These are phyloP conservation scores for Fusarium pseudoanthophilum DNA, from an alignment of 2,329 filamentous ascomycete genomes.

Conservation along the genomic window DNA sequence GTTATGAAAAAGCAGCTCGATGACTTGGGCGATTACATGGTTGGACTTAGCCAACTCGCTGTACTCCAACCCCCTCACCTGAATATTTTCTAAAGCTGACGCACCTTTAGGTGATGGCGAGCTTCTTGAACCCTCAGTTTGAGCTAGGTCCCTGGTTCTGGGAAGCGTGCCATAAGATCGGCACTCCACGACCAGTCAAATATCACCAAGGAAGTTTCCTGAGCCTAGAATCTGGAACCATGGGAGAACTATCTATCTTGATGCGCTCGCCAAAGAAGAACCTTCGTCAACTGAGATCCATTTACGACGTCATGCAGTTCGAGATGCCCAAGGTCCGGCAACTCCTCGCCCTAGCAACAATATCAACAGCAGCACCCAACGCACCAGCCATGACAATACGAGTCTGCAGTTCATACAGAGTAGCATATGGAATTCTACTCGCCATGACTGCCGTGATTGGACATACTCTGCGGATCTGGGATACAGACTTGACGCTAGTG, in stretches of 20 bases:
- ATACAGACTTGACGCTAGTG: not conserved
- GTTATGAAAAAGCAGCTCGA: conserved; percentile 10
- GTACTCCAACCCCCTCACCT: not conserved
- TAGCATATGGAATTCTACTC: conserved; percentile 27
- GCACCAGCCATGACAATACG: not conserved
- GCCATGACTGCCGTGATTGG: conserved; percentile 23
- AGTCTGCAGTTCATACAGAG: conserved; percentile 5
- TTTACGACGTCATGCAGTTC: conserved; percentile 26
- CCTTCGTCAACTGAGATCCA: conserved; percentile 10
- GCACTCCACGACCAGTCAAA: conserved; percentile 17
- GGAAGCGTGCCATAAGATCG: conserved; percentile 23
- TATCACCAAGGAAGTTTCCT: conserved; percentile 32
- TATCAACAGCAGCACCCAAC: not conserved
- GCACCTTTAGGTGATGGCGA: conserved; percentile 12
- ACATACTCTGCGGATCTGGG: conserved; percentile 21
- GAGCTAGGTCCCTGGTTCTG: conserved; percentile 39
- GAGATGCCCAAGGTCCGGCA: conserved; percentile 26
- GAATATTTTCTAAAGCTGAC: not conserved
- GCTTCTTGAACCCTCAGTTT: conserved; percentile 32
- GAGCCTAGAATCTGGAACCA: conserved; percentile 22
- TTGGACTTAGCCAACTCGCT: conserved; percentile 32
- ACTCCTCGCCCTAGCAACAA: not conserved
- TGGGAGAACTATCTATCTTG: conserved; percentile 18
- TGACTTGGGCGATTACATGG: conserved; percentile 26
- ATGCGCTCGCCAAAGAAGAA: conserved; percentile 24